Conservation (phyloP, 805 yeast species). For the Lipomyces chichibuensis region DNA sequence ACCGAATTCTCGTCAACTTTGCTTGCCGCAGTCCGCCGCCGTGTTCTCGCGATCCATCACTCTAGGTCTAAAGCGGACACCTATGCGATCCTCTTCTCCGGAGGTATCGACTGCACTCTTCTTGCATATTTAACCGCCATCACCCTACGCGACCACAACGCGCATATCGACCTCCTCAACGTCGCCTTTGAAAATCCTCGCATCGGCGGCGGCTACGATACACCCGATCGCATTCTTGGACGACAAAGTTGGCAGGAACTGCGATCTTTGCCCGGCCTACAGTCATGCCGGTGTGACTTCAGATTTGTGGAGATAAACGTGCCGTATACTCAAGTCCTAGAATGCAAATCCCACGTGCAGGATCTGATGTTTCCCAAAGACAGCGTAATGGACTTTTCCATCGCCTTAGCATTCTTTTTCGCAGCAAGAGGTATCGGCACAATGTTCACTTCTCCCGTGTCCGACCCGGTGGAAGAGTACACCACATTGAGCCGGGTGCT, state of each 20-base stretch:
- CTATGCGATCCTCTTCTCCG: conserved; percentile 78
- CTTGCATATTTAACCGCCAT: conserved; percentile 55
- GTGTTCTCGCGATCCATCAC: conserved; percentile 21
- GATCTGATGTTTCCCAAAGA: conserved; percentile 77
- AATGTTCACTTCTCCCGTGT: conserved; percentile 20
- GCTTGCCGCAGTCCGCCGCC: conserved; percentile 16
- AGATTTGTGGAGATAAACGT: conserved; percentile 63
- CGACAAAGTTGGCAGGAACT: conserved; percentile 62
- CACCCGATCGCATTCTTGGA: conserved; percentile 86
- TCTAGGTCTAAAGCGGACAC: conserved; percentile 33
- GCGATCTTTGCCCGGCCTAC: background rate
- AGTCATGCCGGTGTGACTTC: conserved; percentile 14
- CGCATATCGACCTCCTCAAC: conserved; percentile 71
- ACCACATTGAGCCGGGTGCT: conserved; percentile 66
- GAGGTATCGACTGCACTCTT: conserved; percentile 92
- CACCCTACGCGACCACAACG: conserved; percentile 32
- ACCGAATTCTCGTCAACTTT: conserved; percentile 26
- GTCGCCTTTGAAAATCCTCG: conserved; percentile 94
- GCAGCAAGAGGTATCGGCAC: conserved; percentile 68
- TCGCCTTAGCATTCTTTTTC: conserved; percentile 93
- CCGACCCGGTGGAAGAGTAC: conserved; percentile 43
- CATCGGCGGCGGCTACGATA: conserved; percentile 53
- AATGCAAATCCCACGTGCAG: conserved; percentile 56
- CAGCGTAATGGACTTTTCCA: conserved; percentile 94
- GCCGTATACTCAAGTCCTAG: conserved; percentile 64